These are phyloP conservation scores for Aureobasidium sp. DNA, from an alignment of 2,329 filamentous ascomycete genomes.

Conservation along the genomic window DNA sequence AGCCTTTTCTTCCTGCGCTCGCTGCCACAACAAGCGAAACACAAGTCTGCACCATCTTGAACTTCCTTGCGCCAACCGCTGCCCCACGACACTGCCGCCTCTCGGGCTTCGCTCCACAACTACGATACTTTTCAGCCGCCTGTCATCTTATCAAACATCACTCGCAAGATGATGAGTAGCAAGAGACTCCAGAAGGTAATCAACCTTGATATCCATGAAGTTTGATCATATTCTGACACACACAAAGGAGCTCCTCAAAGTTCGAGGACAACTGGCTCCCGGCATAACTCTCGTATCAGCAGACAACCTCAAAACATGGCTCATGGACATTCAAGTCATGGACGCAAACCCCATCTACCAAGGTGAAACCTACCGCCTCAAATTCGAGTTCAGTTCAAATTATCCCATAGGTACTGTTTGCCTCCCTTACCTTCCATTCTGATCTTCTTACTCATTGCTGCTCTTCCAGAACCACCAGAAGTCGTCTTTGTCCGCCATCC, in stretches of 20 bases:
- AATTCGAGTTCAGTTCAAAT: slow-evolving; percentile 73
- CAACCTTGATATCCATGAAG: neutral
- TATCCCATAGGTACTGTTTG: slow-evolving; percentile 76
- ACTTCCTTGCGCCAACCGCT: neutral
- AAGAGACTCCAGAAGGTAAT: slow-evolving; percentile 42
- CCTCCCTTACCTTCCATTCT: neutral
- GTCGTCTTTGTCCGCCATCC: slow-evolving; percentile 67
- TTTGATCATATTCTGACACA: neutral
- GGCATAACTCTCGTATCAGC: slow-evolving; percentile 73
- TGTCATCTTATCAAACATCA: neutral
- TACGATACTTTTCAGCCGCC: neutral
- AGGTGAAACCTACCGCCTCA: slow-evolving; percentile 72
- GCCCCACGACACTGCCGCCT: neutral
- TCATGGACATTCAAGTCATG: slow-evolving; percentile 83
- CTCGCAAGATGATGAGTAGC: slow-evolving; percentile 25
- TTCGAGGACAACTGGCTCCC: slow-evolving; percentile 53
- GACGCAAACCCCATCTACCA: slow-evolving; percentile 85
- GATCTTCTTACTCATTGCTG: neutral
- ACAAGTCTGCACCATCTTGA: neutral
- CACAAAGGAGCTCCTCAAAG: slow-evolving; percentile 30
- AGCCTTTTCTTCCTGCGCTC: neutral
- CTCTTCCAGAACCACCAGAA: slow-evolving; percentile 75
- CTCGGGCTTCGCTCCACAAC: neutral
- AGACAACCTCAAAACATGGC: slow-evolving; percentile 82
- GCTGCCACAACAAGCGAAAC: neutral